A percentile compares a stretch with the other conserved stretches of the same genome.
phyloP scores from a whole-genome alignment of 2,329 filamentous ascomycete species.

The Diaporthe amygdali region DNA sequence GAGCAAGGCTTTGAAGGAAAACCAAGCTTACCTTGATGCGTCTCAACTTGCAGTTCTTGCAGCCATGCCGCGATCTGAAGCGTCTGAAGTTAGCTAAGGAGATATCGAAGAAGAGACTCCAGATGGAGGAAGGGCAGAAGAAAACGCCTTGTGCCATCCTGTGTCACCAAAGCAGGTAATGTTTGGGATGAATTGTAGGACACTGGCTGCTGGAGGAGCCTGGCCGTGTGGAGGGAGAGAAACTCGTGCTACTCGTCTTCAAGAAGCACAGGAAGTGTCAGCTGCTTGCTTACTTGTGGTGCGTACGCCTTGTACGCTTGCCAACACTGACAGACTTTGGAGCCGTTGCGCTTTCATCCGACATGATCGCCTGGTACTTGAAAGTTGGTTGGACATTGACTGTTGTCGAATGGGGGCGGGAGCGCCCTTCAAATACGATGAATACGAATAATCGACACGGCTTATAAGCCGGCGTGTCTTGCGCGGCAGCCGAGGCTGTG shows the following conservation, averaged over 20 bases:
- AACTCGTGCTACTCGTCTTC: not conserved
- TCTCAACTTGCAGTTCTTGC: not conserved
- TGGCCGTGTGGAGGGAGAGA: not conserved
- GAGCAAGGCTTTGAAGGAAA: no score
- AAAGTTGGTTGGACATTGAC: not conserved
- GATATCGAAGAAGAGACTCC: not conserved
- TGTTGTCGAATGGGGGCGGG: not conserved
- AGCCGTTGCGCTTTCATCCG: not conserved
- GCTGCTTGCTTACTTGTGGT: not conserved
- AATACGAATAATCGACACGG: not conserved
- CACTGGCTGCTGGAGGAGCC: not conserved
- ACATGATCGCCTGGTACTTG: not conserved
- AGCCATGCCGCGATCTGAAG: not conserved
- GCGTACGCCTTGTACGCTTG: not conserved
- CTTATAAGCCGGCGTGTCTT: slow-evolving; percentile 19
- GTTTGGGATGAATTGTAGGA: not conserved
- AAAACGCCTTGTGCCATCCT: not conserved
- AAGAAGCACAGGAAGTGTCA: not conserved
- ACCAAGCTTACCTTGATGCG: not conserved
- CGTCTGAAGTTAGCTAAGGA: not conserved
- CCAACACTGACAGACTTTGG: not conserved
- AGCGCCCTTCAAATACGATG: not conserved
- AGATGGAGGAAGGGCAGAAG: not conserved
- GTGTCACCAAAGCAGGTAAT: not conserved
- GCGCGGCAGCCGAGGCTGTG: slow-evolving; percentile 3